Conservation (phyloP, 306 rosid genomes). For the Lathyrus oleraceus region DNA sequence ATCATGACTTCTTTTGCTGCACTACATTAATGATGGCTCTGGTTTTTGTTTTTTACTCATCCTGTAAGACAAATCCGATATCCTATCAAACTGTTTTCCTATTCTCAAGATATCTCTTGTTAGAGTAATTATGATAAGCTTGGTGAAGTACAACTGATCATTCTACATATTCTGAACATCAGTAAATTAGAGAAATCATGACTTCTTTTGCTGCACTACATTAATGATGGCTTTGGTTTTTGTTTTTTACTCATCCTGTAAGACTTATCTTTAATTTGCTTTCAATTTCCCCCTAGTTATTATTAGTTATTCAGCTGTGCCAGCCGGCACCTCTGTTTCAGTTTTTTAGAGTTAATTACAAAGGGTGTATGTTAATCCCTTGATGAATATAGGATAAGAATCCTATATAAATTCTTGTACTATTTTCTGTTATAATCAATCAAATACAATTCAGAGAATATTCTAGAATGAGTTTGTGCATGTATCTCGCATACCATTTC, state of each 20-base stretch:
- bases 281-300: no score
- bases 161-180: background rate
- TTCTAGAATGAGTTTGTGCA: background rate
- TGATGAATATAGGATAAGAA: background rate
- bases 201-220: conserved; percentile 2
- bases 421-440: background rate
- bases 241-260: background rate
- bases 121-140: conserved; percentile 5
- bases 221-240: conserved; percentile 21
- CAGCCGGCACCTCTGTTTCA: background rate
- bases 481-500: no score
- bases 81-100: no score
- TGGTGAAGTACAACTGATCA: conserved; percentile 18
- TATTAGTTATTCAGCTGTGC: background rate
- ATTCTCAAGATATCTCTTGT: no score
- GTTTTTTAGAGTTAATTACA: background rate
- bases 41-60: background rate
- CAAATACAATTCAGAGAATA: background rate
- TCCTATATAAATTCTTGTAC: background rate
- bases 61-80: no score
- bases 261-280: no score
- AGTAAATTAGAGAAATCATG: background rate
- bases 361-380: background rate
- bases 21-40: conserved; percentile 2
- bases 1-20: conserved; percentile 9